Base-by-base conservation (phyloP, 129 eudicot species). In the Helianthus tuberosus region DNA sequence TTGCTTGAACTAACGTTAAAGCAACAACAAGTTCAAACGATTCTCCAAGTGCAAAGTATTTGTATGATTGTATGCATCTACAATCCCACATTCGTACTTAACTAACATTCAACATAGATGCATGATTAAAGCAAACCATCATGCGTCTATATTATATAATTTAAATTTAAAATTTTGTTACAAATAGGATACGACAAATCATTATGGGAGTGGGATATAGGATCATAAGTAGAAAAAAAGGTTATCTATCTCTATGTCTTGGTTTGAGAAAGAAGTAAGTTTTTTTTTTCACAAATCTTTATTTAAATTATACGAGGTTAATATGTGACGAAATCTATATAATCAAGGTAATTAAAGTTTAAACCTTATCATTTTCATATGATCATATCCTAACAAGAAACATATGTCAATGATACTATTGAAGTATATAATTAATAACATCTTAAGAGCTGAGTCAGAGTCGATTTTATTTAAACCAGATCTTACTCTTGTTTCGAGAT, bases 21-120 rank as follows among this genome's bases (percentile, higher is more conserved):
- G 79, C 73, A 75, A 75, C 79, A 53, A 39, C 55, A 75, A 39
- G 66, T 67, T 41, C 67, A 66, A 53, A 75, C 66, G 79, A 75
- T 67, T 75, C 20, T 75, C 73, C 73, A 66, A 75, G 64, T 75
- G 43, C 72, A n/a, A 65, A 66, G 73, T 64, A 51, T 25, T 50
- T 65, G 53, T 8, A 43, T 43, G 36, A 32, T 32, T 9, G 8
- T 6, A 8, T 39, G 8, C 0, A 54, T 64, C 65, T 52, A 64
- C 41, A 51, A 2, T 38, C 54, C 73, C 35, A 41, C 52, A 23
- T 65, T 41, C 46, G 17, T 62, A 60, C 69, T 77, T 44, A 49
- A 61, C 76, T 36, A 68, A 46, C 32, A 29, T 57, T 68, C 27
- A 48, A 68, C 51, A 8, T 52, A 8, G 16, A 55, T 15, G 4